A percentile compares a stretch with the other conserved stretches of the same genome.
These are phyloP conservation scores for Rhizophora apiculata DNA, from an alignment of 345 rosid species.

Conservation along the genomic window DNA sequence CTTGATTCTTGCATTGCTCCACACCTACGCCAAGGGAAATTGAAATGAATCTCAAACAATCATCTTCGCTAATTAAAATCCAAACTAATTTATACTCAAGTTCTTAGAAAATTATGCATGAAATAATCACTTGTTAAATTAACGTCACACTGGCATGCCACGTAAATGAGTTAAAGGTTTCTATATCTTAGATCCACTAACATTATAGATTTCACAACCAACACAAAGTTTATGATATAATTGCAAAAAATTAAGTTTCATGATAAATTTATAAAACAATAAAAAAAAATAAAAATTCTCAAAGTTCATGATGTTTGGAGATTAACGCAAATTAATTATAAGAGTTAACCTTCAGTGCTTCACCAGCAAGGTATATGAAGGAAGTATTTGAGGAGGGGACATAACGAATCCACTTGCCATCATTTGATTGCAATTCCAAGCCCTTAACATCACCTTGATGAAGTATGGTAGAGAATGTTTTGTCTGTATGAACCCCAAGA, in stretches of 20 bases:
- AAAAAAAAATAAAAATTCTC: no score
- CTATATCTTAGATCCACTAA: no score
- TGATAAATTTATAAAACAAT: no score
- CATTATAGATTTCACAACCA: no score
- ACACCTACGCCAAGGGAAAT: neutral
- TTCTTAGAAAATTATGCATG: neutral
- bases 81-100: no score
- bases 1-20: constrained; percentile 7
- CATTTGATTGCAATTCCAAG: neutral
- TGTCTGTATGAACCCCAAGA: neutral
- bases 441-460: neutral
- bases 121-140: neutral
- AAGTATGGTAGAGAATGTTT: neutral
- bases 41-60: neutral
- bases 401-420: neutral
- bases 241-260: no score
- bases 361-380: neutral
- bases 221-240: no score
- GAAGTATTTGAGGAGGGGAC: neutral
- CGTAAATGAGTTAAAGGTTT: no score
- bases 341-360: neutral
- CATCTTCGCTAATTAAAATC: no score
- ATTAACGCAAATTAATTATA: no score
- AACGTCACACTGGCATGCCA: no score
- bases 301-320: no score